Conservation (phyloP, 495 filamentous ascomycete species). For the Massariosphaeria phaeospora region DNA sequence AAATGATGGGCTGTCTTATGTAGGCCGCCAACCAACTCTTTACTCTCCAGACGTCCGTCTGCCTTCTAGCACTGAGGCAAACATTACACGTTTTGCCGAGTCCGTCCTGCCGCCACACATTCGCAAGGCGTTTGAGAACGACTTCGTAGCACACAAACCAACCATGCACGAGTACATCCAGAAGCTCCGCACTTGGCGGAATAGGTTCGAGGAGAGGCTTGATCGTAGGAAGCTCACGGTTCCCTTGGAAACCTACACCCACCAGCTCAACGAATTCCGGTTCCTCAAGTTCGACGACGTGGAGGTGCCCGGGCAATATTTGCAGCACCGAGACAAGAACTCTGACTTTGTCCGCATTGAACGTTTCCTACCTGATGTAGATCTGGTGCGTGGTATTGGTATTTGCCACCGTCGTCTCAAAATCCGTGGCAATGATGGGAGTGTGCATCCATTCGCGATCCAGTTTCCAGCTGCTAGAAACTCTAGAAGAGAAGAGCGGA, state of each 20-base stretch:
- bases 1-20: conserved; percentile 85
- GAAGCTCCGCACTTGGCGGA: conserved; percentile 90
- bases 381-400: conserved; percentile 80
- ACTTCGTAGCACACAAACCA: conserved; percentile 89
- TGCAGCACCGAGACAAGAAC: conserved; percentile 96
- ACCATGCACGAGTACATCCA: conserved; percentile 98
- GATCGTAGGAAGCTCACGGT: conserved; percentile 69
- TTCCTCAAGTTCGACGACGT: conserved; percentile 98
- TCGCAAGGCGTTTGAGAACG: conserved; percentile 86
- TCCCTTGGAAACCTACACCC: conserved; percentile 75
- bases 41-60: conserved; percentile 90
- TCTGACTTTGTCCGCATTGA: conserved; percentile 96
- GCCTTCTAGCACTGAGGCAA: conserved; percentile 82
- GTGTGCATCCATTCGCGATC: conserved; percentile 87
- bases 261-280: conserved; percentile 88
- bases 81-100: conserved; percentile 94
- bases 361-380: conserved; percentile 88
- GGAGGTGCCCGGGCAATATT: conserved; percentile 94
- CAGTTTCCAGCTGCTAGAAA: conserved; percentile 91
- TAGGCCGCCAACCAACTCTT: conserved; percentile 75
- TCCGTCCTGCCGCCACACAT: conserved; percentile 92
- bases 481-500: conserved; percentile 88
- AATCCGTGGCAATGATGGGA: conserved; percentile 97
- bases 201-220: conserved; percentile 96
- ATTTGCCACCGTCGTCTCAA: conserved; percentile 87